Evolutionary conservation across 345 rosid species (phyloP).

Genomic region (Rhizophora apiculata): DNA sequence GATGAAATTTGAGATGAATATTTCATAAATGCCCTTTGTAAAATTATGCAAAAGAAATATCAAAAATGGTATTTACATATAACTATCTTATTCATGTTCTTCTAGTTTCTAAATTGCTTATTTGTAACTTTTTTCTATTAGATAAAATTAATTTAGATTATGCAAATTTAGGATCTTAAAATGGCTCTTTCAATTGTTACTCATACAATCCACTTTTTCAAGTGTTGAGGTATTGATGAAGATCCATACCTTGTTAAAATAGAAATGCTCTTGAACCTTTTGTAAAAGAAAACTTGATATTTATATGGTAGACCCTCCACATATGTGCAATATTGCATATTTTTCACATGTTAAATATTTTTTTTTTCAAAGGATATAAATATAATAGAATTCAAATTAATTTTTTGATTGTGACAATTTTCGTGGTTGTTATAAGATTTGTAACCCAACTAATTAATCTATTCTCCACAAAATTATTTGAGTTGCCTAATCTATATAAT

Average conservation of each 20-base stretch:
- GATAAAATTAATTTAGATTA: background rate
- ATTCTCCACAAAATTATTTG: no score
- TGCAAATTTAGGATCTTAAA: constrained; percentile 8
- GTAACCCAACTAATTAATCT: no score
- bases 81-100: background rate
- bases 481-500: no score
- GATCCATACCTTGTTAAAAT: constrained; percentile 67
- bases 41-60: constrained; percentile 81
- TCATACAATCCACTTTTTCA: constrained; percentile 25
- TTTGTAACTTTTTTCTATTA: background rate
- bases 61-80: constrained; percentile 54
- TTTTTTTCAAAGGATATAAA: no score
- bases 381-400: no score
- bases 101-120: background rate
- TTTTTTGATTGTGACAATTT: no score
- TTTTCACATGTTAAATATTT: no score
- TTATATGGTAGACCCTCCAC: no score
- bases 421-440: no score
- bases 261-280: constrained; percentile 42
- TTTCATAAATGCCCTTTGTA: constrained; percentile 98
- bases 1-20: constrained; percentile 94
- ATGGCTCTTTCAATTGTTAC: constrained; percentile 6
- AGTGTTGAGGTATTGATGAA: constrained; percentile 89
- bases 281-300: constrained; percentile 55
- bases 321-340: no score